Percentiles rank a stretch among this genome's conserved stretches.
phyloP scores from a whole-genome alignment of 2,329 filamentous ascomycete genomes.

The Mycosphaerella sp. region DNA sequence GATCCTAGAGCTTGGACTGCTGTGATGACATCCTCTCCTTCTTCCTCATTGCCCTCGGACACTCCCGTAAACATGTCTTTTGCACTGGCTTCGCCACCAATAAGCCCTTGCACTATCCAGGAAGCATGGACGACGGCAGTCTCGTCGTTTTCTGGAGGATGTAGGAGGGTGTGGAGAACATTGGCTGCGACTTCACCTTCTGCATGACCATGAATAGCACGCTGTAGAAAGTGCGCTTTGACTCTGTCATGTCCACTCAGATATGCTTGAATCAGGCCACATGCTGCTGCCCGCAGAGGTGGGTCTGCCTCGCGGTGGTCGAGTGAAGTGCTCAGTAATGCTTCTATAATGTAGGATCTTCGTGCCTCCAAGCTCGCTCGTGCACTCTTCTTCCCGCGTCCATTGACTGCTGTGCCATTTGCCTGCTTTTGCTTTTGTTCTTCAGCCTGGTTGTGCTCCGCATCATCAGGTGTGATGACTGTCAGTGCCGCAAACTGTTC shows the following conservation, averaged over 20 bases:
- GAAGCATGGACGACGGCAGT: slow-evolving; percentile 88
- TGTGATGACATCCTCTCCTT: slow-evolving; percentile 90
- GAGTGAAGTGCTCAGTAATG: slow-evolving; percentile 74
- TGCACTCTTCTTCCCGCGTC: slow-evolving; percentile 24
- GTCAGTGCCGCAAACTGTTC: slow-evolving; percentile 84
- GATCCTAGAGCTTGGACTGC: slow-evolving; percentile 83
- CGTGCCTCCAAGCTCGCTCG: slow-evolving; percentile 35
- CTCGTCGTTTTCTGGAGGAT: slow-evolving; percentile 64
- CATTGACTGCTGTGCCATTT: slow-evolving; percentile 27
- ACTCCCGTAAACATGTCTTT: slow-evolving; percentile 76
- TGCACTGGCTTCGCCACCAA: slow-evolving; percentile 72
- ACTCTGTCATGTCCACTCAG: slow-evolving; percentile 77
- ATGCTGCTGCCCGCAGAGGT: slow-evolving; percentile 76
- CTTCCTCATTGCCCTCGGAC: slow-evolving; percentile 80
- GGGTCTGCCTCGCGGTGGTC: slow-evolving; percentile 62
- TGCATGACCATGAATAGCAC: slow-evolving; percentile 85
- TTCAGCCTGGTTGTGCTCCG: slow-evolving; percentile 17
- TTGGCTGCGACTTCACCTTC: slow-evolving; percentile 74
- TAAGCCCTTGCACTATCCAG: slow-evolving; percentile 75
- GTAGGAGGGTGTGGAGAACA: slow-evolving; percentile 74
- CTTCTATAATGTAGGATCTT: slow-evolving; percentile 80
- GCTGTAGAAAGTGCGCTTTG: slow-evolving; percentile 73
- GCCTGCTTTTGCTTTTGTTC: slow-evolving; percentile 20
- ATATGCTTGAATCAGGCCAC: slow-evolving; percentile 88
- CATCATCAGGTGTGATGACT: slow-evolving; percentile 43